Conservation (phyloP, 805 yeast genomes). For the Ogataea glucozyma region DNA sequence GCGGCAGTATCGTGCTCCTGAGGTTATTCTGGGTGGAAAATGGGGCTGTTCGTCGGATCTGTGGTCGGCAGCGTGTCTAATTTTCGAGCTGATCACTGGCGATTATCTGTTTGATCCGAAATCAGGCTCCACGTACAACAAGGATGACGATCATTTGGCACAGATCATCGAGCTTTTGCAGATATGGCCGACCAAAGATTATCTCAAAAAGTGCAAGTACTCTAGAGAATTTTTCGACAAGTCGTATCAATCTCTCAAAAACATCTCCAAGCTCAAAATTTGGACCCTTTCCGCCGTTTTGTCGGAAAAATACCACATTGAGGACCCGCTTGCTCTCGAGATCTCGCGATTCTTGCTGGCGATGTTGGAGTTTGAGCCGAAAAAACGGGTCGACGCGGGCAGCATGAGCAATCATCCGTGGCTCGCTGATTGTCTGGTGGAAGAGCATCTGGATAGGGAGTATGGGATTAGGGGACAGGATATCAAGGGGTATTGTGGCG, state of each 20-base stretch:
- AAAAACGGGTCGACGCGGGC: constrained; percentile 54
- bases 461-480: constrained; percentile 36
- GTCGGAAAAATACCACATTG: constrained; percentile 49
- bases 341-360: constrained; percentile 49
- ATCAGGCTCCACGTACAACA: constrained; percentile 45
- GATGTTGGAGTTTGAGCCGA: constrained; percentile 51
- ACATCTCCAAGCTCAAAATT: constrained; percentile 48
- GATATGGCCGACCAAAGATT: constrained; percentile 39
- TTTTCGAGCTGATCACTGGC: constrained; percentile 61
- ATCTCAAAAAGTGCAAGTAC: constrained; percentile 41
- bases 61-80: constrained; percentile 61
- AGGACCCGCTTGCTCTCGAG: constrained; percentile 38
- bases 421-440: constrained; percentile 37
- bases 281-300: constrained; percentile 54
- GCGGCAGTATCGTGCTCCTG: constrained; percentile 67
- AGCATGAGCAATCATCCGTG: constrained; percentile 55
- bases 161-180: constrained; percentile 56
- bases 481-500: constrained; percentile 34
- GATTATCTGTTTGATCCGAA: constrained; percentile 65
- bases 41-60: constrained; percentile 68
- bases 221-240: constrained; percentile 44
- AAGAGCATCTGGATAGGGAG: constrained; percentile 27
- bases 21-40: constrained; percentile 54
- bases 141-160: constrained; percentile 64
- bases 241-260: constrained; percentile 37